Evolutionary conservation across 306 rosid genomes (phyloP), one percentile per base, ranked within the genome.

Genomic region (Canavalia ensiformis): DNA sequence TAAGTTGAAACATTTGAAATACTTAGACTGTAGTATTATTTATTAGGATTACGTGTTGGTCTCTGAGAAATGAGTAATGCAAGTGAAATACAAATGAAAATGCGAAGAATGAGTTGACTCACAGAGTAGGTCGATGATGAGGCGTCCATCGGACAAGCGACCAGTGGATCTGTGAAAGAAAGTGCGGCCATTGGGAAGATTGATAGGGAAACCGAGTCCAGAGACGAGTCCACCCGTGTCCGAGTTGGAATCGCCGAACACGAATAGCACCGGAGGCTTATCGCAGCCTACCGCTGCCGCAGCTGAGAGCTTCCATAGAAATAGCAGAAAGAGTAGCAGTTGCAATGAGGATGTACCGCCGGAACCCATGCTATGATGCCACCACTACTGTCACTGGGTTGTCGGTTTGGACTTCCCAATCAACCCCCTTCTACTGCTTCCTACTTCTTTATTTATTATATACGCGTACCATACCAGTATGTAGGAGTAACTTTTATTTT

Each of bases 201-300:
- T 87, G 67, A 95, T 76, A 0, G 92, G 88, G 84, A 85, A 95
- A 64, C 99, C 99, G 80, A 95, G 97, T 29, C 97, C 99, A 2
- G 99, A 89, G 6, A 80, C 85, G 77, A 95, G 94, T 75, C 97
- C 99, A 25, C 99, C 99, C 1, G 99, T 95, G 87, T 95, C 99
- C 50, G 99, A 95, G 92, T 95, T 95, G 33, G 99, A 95, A 84
- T 95, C 99, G 1, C 99, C 99, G 77, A 95, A 91, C 72, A 87
- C 95, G 80, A 95, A 93, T 72, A 95, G 30, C 18, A 85, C 55
- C 0, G 92, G 90, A 42, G 84, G 63, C 39, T 60, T 77, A 29
- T 28, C 80, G 78, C 87, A 79, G 25, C 11, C 65, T 88, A 49
- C 46, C 55, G 3, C 3, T 13, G 51, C 28, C 52, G 44, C 39